phyloP scores from a whole-genome alignment of 257 asterid genomes.

The Nicotiana obtusifolia region DNA sequence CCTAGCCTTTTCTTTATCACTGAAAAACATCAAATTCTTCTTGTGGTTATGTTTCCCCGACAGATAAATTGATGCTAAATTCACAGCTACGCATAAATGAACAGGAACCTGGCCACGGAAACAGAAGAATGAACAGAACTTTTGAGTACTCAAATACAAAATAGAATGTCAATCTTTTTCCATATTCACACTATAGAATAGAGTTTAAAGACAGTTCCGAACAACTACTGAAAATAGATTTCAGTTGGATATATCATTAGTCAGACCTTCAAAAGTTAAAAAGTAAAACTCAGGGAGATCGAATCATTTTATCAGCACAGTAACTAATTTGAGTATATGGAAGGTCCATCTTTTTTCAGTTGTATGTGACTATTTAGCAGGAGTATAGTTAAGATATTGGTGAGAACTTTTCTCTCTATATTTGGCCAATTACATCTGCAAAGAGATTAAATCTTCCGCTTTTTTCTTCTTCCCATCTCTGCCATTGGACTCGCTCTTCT shows the following conservation, averaged over 20 bases:
- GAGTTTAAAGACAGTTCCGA: neutral
- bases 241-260: neutral
- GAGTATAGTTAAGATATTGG: neutral
- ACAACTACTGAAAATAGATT: neutral
- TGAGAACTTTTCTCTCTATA: neutral
- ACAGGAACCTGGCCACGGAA: neutral
- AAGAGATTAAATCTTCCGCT: too few species aligned
- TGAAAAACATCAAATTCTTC: neutral
- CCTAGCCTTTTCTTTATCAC: neutral
- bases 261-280: neutral
- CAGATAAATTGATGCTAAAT: neutral
- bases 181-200: neutral
- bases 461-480: too few species aligned
- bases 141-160: neutral
- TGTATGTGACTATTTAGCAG: neutral
- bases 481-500: too few species aligned
- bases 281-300: neutral
- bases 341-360: neutral
- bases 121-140: neutral
- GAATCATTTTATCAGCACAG: neutral
- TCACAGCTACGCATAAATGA: neutral
- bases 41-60: neutral
- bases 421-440: neutral
- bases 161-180: neutral
- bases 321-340: neutral